phyloP scores from a whole-genome alignment of 2,329 filamentous ascomycete genomes.

The Knufia petricola region DNA sequence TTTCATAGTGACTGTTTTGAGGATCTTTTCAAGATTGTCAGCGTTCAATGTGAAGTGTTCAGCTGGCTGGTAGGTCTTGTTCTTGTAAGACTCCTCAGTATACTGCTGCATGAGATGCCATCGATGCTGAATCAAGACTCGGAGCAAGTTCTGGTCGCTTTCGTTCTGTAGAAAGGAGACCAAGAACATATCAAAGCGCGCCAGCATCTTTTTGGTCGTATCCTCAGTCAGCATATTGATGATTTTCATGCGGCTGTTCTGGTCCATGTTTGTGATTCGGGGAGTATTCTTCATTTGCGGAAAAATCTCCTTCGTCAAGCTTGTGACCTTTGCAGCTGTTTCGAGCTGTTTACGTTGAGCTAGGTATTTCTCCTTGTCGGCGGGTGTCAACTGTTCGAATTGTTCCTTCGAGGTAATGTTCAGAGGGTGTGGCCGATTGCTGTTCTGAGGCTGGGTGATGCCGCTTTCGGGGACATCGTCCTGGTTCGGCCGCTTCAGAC shows the following conservation, averaged over 20 bases:
- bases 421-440: not conserved
- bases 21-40: slow-evolving; percentile 30
- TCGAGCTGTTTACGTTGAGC: slow-evolving; percentile 24
- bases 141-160: slow-evolving; percentile 29
- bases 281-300: slow-evolving; percentile 27
- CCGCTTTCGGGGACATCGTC: slow-evolving; percentile 37
- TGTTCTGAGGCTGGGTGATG: not conserved
- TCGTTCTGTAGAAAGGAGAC: slow-evolving; percentile 31
- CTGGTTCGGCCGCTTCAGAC: slow-evolving; percentile 33
- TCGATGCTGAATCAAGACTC: slow-evolving; percentile 26
- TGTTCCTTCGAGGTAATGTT: slow-evolving; percentile 19
- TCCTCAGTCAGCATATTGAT: slow-evolving; percentile 27
- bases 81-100: slow-evolving; percentile 26
- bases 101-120: slow-evolving; percentile 39
- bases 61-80: slow-evolving; percentile 31
- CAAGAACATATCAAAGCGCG: slow-evolving; percentile 35
- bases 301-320: slow-evolving; percentile 31
- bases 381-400: slow-evolving; percentile 30
- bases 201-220: slow-evolving; percentile 35
- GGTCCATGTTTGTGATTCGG: slow-evolving; percentile 30
- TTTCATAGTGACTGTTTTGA: slow-evolving; percentile 32
- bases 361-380: slow-evolving; percentile 33
- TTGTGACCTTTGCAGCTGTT: slow-evolving; percentile 31
- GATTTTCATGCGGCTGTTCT: slow-evolving; percentile 14
- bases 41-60: slow-evolving; percentile 37